A percentile compares a stretch with the other conserved stretches of the same genome.
Conservation (phyloP, 2,329 filamentous ascomycete species). For the Botryotinia narcissicola region DNA sequence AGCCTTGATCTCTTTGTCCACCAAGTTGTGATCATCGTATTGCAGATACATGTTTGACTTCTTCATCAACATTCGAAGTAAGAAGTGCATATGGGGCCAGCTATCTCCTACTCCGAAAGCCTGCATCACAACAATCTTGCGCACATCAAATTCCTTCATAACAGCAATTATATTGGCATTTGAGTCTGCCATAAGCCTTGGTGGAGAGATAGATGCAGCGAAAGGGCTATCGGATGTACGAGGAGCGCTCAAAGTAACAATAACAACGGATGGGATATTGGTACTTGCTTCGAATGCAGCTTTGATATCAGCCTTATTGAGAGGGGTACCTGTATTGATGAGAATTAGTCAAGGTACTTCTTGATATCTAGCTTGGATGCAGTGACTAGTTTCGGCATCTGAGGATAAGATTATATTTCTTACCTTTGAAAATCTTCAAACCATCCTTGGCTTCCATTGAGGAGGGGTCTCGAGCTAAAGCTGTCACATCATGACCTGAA, state of each 20-base stretch:
- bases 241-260: constrained; percentile 40
- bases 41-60: constrained; percentile 48
- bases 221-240: constrained; percentile 33
- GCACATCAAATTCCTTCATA: constrained; percentile 37
- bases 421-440: constrained; percentile 44
- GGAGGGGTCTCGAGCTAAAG: constrained; percentile 45
- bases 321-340: constrained; percentile 32
- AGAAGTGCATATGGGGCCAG: constrained; percentile 43
- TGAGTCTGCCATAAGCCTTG: constrained; percentile 45
- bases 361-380: neutral
- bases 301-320: constrained; percentile 41
- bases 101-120: constrained; percentile 50
- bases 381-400: neutral
- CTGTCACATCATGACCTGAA: constrained; percentile 44
- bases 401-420: neutral
- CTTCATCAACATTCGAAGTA: constrained; percentile 46
- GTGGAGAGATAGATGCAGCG: constrained; percentile 5
- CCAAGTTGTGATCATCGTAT: constrained; percentile 47
- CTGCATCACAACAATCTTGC: constrained; percentile 48
- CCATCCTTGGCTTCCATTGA: constrained; percentile 36
- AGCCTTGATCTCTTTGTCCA: constrained; percentile 26
- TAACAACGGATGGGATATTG: constrained; percentile 49
- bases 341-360: neutral
- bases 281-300: constrained; percentile 46
- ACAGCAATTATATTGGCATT: constrained; percentile 41